These are phyloP conservation scores for Macrophomina phaseolina DNA, from an alignment of 2,329 filamentous ascomycete species.

Conservation along the genomic window DNA sequence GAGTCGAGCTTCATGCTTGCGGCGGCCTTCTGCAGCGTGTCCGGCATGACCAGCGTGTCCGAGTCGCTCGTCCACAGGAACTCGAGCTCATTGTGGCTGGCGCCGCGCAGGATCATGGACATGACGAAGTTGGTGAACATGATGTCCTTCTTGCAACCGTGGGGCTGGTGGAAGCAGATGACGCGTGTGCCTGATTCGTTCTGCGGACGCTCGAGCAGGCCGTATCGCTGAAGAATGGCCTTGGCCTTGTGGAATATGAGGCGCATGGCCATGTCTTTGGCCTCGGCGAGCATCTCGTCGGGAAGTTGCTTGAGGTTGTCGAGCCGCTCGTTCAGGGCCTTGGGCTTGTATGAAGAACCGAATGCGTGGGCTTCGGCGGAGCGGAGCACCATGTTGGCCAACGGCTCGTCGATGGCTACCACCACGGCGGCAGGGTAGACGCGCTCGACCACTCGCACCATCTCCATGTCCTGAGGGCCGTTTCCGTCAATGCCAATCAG, in stretches of 20 bases:
- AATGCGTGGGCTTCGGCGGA: conserved; percentile 30
- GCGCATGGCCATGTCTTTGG: background rate
- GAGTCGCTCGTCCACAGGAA: conserved; percentile 48
- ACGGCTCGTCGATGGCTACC: conserved; percentile 36
- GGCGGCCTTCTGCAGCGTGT: conserved; percentile 38
- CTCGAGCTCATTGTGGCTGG: conserved; percentile 39
- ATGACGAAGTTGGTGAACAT: conserved; percentile 48
- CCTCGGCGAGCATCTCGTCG: background rate
- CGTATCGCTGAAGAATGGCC: conserved; percentile 32
- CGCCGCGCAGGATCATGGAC: conserved; percentile 38
- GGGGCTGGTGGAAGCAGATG: conserved; percentile 44
- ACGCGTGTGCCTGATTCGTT: conserved; percentile 27
- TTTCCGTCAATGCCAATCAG: conserved; percentile 41
- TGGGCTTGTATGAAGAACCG: conserved; percentile 30
- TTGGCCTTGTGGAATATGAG: background rate
- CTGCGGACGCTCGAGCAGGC: conserved; percentile 23
- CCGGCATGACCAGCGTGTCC: conserved; percentile 41
- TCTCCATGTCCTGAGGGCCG: conserved; percentile 35
- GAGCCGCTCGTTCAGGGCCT: background rate
- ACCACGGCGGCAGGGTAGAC: conserved; percentile 33
- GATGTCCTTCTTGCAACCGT: conserved; percentile 48
- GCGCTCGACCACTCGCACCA: conserved; percentile 38
- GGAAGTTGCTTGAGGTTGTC: background rate
- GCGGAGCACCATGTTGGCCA: conserved; percentile 36
- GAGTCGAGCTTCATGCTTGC: conserved; percentile 41